Evolutionary conservation across 768 basidiomycete genomes (phyloP).

Genomic region (Agrocybe pediades): DNA sequence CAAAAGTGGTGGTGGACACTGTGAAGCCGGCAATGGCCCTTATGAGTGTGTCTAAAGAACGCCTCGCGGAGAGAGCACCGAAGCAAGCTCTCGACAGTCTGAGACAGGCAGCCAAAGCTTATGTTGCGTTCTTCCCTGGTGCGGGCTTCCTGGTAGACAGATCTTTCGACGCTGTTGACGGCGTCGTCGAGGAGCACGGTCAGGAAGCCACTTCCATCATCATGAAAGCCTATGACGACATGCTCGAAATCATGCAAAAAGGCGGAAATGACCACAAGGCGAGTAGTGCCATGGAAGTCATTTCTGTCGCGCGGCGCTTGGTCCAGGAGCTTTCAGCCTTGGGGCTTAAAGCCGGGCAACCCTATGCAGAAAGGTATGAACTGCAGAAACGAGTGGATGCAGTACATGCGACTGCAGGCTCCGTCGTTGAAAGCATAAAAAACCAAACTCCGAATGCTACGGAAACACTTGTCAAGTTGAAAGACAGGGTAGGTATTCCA

Average conservation of each 20-base stretch:
- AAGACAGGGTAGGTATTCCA: too few species aligned
- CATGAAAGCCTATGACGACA: constrained; percentile 34
- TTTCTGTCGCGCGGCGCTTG: constrained; percentile 10
- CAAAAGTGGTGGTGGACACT: constrained; percentile 37
- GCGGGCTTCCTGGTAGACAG: constrained; percentile 38
- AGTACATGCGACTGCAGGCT: not conserved
- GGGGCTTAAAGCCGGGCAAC: constrained; percentile 10
- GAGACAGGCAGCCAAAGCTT: constrained; percentile 40
- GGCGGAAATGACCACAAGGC: constrained; percentile 14
- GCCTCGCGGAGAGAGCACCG: constrained; percentile 24
- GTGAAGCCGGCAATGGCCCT: constrained; percentile 25
- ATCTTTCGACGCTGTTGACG: constrained; percentile 43
- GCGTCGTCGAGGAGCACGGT: constrained; percentile 35
- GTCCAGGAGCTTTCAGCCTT: constrained; percentile 9
- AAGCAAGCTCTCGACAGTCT: constrained; percentile 37
- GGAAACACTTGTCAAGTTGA: not conserved
- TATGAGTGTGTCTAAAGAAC: constrained; percentile 15
- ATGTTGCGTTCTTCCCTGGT: constrained; percentile 40
- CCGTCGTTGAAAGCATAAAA: not conserved
- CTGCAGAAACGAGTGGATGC: constrained; percentile 8
- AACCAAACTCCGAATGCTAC: not conserved
- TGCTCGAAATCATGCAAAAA: constrained; percentile 22
- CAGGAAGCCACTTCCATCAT: constrained; percentile 42
- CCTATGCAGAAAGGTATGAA: constrained; percentile 7
- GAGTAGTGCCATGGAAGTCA: constrained; percentile 5